Evolutionary conservation across 1,284 basidiomycete genomes (phyloP).

Genomic region (Lentinula novae-zelandiae): DNA sequence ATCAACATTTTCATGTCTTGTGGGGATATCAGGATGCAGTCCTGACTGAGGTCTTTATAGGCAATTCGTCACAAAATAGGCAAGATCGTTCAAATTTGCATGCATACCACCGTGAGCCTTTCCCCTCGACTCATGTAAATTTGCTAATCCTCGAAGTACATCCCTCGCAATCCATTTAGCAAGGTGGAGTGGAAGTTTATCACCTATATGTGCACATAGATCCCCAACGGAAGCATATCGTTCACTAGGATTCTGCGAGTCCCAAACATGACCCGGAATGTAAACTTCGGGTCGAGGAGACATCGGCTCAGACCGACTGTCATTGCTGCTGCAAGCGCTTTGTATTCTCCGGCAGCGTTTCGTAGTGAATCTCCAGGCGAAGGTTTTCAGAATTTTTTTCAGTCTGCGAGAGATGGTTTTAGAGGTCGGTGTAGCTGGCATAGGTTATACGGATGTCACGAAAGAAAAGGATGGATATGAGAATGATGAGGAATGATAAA

Average conservation of each 20-base stretch:
- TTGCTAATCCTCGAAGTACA: slow-evolving; percentile 20
- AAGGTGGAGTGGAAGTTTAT: slow-evolving; percentile 22
- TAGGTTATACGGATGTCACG: not conserved
- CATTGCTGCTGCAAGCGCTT: not conserved
- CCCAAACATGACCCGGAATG: slow-evolving; percentile 14
- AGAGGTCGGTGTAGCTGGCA: not conserved
- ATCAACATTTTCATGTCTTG: slow-evolving; percentile 22
- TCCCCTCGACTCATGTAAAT: slow-evolving; percentile 16
- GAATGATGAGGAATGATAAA: not conserved
- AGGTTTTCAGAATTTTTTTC: not conserved
- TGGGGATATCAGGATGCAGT: slow-evolving; percentile 20
- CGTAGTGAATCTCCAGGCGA: not conserved
- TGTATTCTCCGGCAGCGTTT: not conserved
- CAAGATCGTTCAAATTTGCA: not conserved
- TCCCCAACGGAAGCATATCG: slow-evolving; percentile 20
- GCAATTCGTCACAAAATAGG: not conserved
- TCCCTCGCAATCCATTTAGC: slow-evolving; percentile 26
- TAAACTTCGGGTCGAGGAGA: slow-evolving; percentile 7
- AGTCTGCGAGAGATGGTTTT: not conserved
- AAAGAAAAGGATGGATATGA: not conserved
- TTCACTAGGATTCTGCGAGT: slow-evolving; percentile 17
- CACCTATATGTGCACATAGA: slow-evolving; percentile 20
- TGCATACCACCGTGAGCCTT: slow-evolving; percentile 18
- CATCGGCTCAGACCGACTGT: not conserved
- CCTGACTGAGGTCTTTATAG: slow-evolving; percentile 17